Evolutionary conservation across 306 rosid species (phyloP).

Genomic region (Vigna radiata): DNA sequence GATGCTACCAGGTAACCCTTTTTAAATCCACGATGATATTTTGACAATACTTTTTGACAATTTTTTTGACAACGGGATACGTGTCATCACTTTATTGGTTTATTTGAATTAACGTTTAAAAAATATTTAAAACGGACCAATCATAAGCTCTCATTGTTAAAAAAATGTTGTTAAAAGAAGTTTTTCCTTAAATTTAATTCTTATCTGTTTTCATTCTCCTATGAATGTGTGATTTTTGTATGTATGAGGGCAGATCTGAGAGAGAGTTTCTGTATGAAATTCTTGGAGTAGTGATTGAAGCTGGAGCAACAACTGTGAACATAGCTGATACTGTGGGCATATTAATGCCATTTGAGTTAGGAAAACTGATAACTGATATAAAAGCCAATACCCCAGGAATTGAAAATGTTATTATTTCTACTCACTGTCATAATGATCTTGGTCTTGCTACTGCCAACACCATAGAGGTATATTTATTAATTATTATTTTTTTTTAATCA

Average conservation of each 20-base stretch:
- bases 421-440: slow-evolving; percentile 96
- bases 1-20: slow-evolving; percentile 87
- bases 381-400: slow-evolving; percentile 84
- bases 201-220: no score
- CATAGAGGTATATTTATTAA: slow-evolving; percentile 61
- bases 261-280: slow-evolving; percentile 79
- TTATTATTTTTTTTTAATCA: no score
- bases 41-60: no score
- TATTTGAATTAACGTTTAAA: no score
- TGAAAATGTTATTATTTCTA: slow-evolving; percentile 74
- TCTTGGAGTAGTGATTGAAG: slow-evolving; percentile 86
- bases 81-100: no score
- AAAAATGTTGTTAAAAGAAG: no score
- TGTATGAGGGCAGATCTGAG: slow-evolving; percentile 67
- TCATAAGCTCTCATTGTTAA: no score
- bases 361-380: slow-evolving; percentile 72
- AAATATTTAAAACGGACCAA: no score
- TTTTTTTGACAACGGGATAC: no score
- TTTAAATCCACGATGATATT: no score
- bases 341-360: slow-evolving; percentile 71
- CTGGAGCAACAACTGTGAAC: slow-evolving; percentile 91
- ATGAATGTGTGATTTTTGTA: neutral
- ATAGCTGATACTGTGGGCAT: slow-evolving; percentile 94
- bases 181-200: no score
- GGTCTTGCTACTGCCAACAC: slow-evolving; percentile 95